Base-by-base conservation (phyloP, 2,329 filamentous ascomycete species). In the Aspergillus flavus region DNA sequence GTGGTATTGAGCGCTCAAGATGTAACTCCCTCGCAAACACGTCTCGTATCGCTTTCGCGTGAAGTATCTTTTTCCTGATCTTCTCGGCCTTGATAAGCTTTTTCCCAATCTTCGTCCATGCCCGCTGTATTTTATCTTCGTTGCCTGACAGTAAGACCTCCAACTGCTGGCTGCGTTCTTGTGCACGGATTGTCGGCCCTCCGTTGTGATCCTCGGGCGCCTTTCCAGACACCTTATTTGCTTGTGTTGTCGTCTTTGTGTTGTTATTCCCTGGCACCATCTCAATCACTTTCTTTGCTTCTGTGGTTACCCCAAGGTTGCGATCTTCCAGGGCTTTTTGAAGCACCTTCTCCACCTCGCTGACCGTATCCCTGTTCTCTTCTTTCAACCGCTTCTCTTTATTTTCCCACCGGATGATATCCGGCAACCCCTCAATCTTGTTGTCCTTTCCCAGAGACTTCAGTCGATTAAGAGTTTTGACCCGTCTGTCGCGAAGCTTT, bases 361-460 rank as follows among this genome's bases (percentile, higher is more conserved):
- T 41, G 7, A 41, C 39, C 6, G 3, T n/a, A 7, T 41, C 39
- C 16, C 19, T 41, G 3, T 41, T 41, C 7, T 7, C 39, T 41
- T 41, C 39, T 6, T 19, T 19, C 19, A 41, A 41, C 3, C 1
- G 3, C 6, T 5, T n/a, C 1, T 41, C 39, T 10, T 41, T 19
- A 6, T 1, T 3, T 9, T 41, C 6, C 39, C 39, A 41, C 14
- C 6, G 39, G 16, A 10, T 7, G 3, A 41, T n/a, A 7, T 41
- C 39, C 2, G 19, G 39, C 7, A n/a, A 3, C 0, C 16, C 39
- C 6, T 41, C 16, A n/a, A n/a, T 2, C 7, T 10, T 0, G 0
- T 5, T 10, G 14, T 46, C 43, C 10, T 4, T 21, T 10, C 41
- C n/a, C 10, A n/a, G 41, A 9, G n/a, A 9, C 14, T 21, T 46